These are phyloP conservation scores for Pythium phragmitis DNA, from an alignment of 352 stramenopile species.

Conservation along the genomic window DNA sequence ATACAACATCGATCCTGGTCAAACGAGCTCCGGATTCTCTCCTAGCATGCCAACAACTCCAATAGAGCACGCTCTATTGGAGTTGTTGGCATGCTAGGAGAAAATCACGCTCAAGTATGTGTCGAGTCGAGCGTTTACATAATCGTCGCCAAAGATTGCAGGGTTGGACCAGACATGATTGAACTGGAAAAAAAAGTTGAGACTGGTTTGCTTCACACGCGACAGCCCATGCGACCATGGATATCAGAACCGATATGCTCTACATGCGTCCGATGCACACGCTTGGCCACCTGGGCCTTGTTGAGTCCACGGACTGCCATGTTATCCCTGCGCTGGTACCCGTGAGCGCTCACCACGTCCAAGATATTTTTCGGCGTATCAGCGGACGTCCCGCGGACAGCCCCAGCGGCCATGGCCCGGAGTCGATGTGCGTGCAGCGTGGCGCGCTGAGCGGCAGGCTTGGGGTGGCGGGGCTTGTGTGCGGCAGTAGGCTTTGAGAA, in stretches of 20 bases:
- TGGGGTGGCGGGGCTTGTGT: too few relatives aligned
- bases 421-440: too few relatives aligned
- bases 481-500: too few relatives aligned
- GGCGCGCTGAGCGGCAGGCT: too few relatives aligned
- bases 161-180: constrained; percentile 22
- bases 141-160: background rate
- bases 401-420: too few relatives aligned
- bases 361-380: constrained; percentile 1
- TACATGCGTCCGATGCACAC: background rate
- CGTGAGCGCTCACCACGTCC: background rate
- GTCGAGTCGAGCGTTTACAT: too few relatives aligned
- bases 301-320: background rate
- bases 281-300: constrained; percentile 4
- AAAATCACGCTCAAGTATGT: too few relatives aligned
- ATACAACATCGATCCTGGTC: too few relatives aligned
- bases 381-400: background rate
- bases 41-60: too few relatives aligned
- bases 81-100: too few relatives aligned
- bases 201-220: background rate
- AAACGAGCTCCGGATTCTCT: too few relatives aligned
- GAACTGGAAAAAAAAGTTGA: constrained; percentile 30
- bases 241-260: constrained; percentile 14
- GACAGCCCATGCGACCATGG: constrained; percentile 23
- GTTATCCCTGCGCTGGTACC: constrained; percentile 1
- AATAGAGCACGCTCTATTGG: too few relatives aligned